Evolutionary conservation across 352 stramenopile genomes (phyloP).

Genomic region (Poterioochromonas sp.): DNA sequence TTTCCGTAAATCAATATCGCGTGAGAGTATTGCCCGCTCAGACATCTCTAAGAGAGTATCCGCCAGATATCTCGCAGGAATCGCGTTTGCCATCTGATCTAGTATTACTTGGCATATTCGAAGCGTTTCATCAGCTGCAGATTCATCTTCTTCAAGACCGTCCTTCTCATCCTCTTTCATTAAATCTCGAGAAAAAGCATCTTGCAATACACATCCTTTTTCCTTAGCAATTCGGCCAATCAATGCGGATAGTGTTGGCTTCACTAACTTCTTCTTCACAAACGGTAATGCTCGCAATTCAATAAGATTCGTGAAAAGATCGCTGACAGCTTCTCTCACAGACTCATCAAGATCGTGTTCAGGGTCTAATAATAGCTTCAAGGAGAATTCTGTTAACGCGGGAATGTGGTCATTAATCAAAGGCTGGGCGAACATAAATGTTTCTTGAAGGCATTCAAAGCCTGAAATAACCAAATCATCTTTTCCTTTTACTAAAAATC

Average conservation of each 20-base stretch:
- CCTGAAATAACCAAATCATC: slow-evolving; percentile 58
- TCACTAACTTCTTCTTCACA: slow-evolving; percentile 6
- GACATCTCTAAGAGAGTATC: slow-evolving; percentile 44
- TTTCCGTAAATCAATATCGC: slow-evolving; percentile 79
- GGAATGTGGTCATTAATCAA: not conserved
- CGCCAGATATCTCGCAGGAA: slow-evolving; percentile 71
- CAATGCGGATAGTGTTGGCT: not conserved
- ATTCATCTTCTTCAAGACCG: slow-evolving; percentile 56
- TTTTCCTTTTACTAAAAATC: slow-evolving; percentile 48
- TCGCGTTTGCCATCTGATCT: slow-evolving; percentile 66
- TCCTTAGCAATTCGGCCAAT: slow-evolving; percentile 25
- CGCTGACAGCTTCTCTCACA: slow-evolving; percentile 20
- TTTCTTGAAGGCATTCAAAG: slow-evolving; percentile 67
- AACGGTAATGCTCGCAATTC: slow-evolving; percentile 37
- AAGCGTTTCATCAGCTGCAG: slow-evolving; percentile 61
- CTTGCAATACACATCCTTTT: not conserved
- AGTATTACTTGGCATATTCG: slow-evolving; percentile 60
- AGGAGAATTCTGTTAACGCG: not conserved
- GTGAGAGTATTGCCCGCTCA: slow-evolving; percentile 66
- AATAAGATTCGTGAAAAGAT: slow-evolving; percentile 59
- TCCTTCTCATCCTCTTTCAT: slow-evolving; percentile 49
- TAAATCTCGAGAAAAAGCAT: not conserved
- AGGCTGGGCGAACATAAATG: slow-evolving; percentile 34
- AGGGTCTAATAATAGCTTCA: not conserved
- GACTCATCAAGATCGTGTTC: slow-evolving; percentile 20